Percentiles rank a stretch among this genome's conserved stretches.
These are phyloP conservation scores for Silene conica DNA, from an alignment of 148 eudicot genomes.

Conservation along the genomic window DNA sequence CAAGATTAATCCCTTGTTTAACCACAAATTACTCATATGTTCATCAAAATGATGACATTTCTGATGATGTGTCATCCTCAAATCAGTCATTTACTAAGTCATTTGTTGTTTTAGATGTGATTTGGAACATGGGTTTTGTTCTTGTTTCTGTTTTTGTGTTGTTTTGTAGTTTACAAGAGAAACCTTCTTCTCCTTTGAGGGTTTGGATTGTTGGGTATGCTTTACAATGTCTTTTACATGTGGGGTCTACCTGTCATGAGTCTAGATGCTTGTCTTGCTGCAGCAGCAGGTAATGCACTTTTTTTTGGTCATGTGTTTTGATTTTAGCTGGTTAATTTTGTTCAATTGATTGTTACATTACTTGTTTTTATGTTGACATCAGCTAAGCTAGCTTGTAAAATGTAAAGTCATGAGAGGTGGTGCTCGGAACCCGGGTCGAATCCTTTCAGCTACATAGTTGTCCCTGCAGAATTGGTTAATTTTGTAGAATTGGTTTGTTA, in stretches of 20 bases:
- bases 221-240: slow-evolving; percentile 55
- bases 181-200: slow-evolving; percentile 53
- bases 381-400: background rate
- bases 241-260: slow-evolving; percentile 46
- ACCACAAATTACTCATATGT: slow-evolving; percentile 9
- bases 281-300: slow-evolving; percentile 25
- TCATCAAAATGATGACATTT: slow-evolving; percentile 22
- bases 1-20: slow-evolving; percentile 23
- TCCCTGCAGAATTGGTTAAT: too few relatives aligned
- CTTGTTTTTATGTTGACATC: too few relatives aligned
- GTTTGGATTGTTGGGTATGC: slow-evolving; percentile 66
- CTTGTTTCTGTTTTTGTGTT: slow-evolving; percentile 45
- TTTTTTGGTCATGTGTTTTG: too few relatives aligned
- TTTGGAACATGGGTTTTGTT: slow-evolving; percentile 68
- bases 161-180: slow-evolving; percentile 37
- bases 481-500: too few relatives aligned
- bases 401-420: too few relatives aligned
- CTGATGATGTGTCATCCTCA: slow-evolving; percentile 21
- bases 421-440: too few relatives aligned
- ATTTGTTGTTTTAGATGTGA: slow-evolving; percentile 48
- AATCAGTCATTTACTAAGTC: slow-evolving; percentile 40
- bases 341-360: too few relatives aligned
- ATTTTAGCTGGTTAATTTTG: too few relatives aligned
- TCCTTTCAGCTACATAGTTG: too few relatives aligned
- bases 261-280: slow-evolving; percentile 32